Evolutionary conservation across 2,329 filamentous ascomycete genomes (phyloP).

Genomic region (Colletotrichum orchidophilum): DNA sequence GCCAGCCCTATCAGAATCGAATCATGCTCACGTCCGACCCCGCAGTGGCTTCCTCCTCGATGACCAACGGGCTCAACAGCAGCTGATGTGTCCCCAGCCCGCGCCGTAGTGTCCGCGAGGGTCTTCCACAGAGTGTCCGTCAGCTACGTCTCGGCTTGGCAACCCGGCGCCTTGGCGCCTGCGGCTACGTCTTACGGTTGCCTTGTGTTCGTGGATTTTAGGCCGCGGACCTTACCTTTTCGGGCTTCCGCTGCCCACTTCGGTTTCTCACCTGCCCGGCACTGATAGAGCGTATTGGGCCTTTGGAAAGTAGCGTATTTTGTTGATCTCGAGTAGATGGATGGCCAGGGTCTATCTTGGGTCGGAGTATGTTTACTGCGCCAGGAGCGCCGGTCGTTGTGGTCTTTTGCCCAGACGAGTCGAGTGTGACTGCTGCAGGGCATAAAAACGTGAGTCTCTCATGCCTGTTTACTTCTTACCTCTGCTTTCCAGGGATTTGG

Average conservation of each 20-base stretch:
- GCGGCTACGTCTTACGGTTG: too few species aligned
- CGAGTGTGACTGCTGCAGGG: not conserved
- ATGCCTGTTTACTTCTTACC: not conserved
- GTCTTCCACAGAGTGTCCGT: conserved; percentile 55
- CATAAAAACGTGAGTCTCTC: not conserved
- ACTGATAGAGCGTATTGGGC: too few species aligned
- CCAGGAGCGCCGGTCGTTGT: too few species aligned
- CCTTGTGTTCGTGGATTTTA: not conserved
- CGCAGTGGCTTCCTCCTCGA: conserved; percentile 62
- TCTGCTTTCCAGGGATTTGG: not conserved
- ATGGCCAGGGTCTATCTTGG: too few species aligned
- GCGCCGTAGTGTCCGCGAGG: conserved; percentile 60
- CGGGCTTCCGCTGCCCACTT: not conserved
- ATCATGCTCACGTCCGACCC: conserved; percentile 60
- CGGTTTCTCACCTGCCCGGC: too few species aligned
- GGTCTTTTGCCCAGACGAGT: not conserved
- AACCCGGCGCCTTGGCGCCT: not conserved
- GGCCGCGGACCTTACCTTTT: not conserved
- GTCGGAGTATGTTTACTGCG: too few species aligned
- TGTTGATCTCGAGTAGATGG: too few species aligned
- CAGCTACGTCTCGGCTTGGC: conserved; percentile 52
- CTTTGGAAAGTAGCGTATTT: too few species aligned
- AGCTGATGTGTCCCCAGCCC: conserved; percentile 67
- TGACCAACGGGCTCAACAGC: conserved; percentile 69
- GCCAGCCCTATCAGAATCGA: conserved; percentile 52